Percentiles rank a stretch among this genome's conserved stretches.
phyloP scores from a whole-genome alignment of 31 red algal species.

The Pterothamnion heteromorphum region DNA sequence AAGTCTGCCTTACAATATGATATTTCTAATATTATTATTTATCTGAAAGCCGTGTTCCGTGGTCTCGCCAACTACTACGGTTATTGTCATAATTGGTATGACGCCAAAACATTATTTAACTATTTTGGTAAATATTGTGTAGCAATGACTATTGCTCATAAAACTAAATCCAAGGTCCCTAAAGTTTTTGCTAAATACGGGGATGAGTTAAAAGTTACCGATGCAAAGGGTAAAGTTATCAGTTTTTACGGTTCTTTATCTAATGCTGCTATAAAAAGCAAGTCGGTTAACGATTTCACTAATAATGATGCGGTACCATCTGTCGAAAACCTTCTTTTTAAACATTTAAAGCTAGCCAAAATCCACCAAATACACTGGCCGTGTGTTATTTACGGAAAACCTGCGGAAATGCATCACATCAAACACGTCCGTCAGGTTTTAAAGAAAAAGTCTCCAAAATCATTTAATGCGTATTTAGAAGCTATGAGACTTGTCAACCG shows the following conservation, averaged over 20 bases:
- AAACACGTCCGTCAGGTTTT: conserved; percentile 30
- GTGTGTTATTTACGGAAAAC: conserved; percentile 40
- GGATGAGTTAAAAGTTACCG: conserved; percentile 34
- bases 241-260: conserved; percentile 38
- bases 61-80: conserved; percentile 21
- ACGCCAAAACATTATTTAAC: conserved; percentile 43
- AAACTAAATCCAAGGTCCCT: conserved; percentile 37
- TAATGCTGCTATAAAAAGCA: conserved; percentile 15
- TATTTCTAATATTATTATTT: conserved; percentile 3
- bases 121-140: conserved; percentile 36
- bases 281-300: conserved; percentile 30
- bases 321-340: conserved; percentile 38
- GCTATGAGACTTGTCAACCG: conserved; percentile 39
- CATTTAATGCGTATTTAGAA: conserved; percentile 31
- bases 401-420: conserved; percentile 33
- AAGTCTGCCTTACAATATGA: conserved; percentile 21
- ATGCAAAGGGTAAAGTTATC: conserved; percentile 30
- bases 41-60: conserved; percentile 14
- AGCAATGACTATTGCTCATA: conserved; percentile 37
- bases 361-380: conserved; percentile 36
- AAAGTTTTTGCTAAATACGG: conserved; percentile 38
- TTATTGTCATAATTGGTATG: neutral
- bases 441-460: conserved; percentile 38
- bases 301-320: conserved; percentile 25
- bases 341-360: conserved; percentile 36